Evolutionary conservation across 352 stramenopile species (phyloP).

Genomic region (Phytophthora megakarya): DNA sequence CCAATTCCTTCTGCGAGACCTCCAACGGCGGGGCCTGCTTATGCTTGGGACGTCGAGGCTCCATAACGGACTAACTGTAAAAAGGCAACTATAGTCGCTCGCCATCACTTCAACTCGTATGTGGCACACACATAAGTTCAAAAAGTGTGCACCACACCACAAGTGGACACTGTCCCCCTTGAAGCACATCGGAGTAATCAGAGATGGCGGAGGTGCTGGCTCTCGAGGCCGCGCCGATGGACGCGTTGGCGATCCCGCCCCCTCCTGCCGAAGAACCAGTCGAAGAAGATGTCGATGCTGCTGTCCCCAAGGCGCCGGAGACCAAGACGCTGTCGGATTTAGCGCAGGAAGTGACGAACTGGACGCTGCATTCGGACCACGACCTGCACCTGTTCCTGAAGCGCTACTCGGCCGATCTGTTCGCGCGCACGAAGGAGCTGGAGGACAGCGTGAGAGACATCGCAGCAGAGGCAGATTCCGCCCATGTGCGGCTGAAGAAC

Average conservation of each 20-base stretch:
- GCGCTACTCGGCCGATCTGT: slow-evolving; percentile 63
- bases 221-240: slow-evolving; percentile 30
- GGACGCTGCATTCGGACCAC: slow-evolving; percentile 80
- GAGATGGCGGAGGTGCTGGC: slow-evolving; percentile 43
- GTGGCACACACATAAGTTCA: neutral
- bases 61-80: slow-evolving; percentile 37
- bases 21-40: slow-evolving; percentile 63
- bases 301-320: slow-evolving; percentile 16
- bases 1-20: slow-evolving; percentile 47
- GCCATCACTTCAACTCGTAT: slow-evolving; percentile 5
- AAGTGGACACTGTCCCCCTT: neutral
- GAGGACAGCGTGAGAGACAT: slow-evolving; percentile 77
- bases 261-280: slow-evolving; percentile 9
- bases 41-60: slow-evolving; percentile 66
- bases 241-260: slow-evolving; percentile 28
- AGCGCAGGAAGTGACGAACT: slow-evolving; percentile 52
- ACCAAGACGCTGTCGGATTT: slow-evolving; percentile 52
- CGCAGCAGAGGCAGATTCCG: slow-evolving; percentile 62
- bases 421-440: slow-evolving; percentile 71
- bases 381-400: slow-evolving; percentile 75
- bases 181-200: slow-evolving; percentile 25
- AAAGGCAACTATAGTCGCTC: neutral
- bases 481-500: slow-evolving; percentile 80
- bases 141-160: neutral
- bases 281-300: neutral